Evolutionary conservation across 805 yeast species (phyloP).

Genomic region (Cyberlindnera maritima): DNA sequence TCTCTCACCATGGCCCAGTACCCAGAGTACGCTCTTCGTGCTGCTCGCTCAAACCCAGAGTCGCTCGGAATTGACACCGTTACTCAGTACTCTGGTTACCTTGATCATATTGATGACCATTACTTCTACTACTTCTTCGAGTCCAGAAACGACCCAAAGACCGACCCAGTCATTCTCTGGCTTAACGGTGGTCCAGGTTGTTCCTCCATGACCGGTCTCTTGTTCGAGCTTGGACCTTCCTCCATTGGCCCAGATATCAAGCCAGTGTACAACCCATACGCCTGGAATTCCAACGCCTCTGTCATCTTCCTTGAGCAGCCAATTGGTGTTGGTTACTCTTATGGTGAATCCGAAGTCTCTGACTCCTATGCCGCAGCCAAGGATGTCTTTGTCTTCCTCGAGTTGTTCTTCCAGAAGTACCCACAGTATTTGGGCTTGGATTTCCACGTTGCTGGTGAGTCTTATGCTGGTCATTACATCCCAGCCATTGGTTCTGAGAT

Average conservation of each 20-base stretch:
- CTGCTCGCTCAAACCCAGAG: constrained; percentile 32
- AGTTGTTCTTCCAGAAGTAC: constrained; percentile 78
- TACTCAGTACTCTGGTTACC: constrained; percentile 78
- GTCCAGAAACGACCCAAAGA: constrained; percentile 81
- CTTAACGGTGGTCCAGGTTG: constrained; percentile 97
- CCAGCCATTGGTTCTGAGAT: constrained; percentile 65
- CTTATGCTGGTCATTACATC: constrained; percentile 82
- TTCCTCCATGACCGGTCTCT: constrained; percentile 83
- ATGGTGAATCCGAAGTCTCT: constrained; percentile 60
- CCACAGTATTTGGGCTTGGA: constrained; percentile 59
- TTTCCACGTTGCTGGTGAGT: constrained; percentile 83
- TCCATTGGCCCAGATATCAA: constrained; percentile 60
- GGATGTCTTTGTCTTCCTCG: constrained; percentile 83
- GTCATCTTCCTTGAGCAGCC: constrained; percentile 94
- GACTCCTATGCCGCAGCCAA: constrained; percentile 80
- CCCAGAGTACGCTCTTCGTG: constrained; percentile 20
- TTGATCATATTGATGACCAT: constrained; percentile 74
- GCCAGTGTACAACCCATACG: constrained; percentile 75
- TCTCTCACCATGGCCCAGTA: constrained; percentile 5
- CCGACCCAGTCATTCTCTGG: constrained; percentile 85
- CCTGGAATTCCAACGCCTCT: constrained; percentile 91
- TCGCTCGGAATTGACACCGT: constrained; percentile 74
- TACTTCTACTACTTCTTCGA: constrained; percentile 91
- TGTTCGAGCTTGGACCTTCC: constrained; percentile 91
- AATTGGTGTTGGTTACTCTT: constrained; percentile 87